Evolutionary conservation across 2,329 filamentous ascomycete genomes (phyloP), one percentile per base, ranked within the genome.

Genomic region (Xylariaceae sp.): DNA sequence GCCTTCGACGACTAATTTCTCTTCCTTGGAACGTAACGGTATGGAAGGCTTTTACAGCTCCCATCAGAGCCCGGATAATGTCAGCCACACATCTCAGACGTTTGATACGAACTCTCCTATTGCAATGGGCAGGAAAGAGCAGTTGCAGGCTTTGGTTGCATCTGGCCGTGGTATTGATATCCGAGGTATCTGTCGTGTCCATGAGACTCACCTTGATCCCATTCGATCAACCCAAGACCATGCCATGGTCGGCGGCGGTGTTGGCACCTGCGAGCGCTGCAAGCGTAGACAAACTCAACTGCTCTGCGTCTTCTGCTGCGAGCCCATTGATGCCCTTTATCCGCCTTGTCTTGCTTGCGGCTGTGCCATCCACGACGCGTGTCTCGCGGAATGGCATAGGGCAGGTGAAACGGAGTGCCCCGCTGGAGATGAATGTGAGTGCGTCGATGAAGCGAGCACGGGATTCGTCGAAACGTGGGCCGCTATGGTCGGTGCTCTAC

Each of bases 391-490:
- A 60, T 84, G 82, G 81, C 79, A 83, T 58, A 75, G 72, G 6
- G 74, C 75, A 6, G 79, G 79, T 18, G 80, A 83, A 65, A 76
- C 70, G 1, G 68, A 77, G 43, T 87, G 84, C 50, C 81, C 83
- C 0, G 83, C 81, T 0, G 83, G 83, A 1, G 84, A 86, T 61
- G 84, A 86, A 63, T 87, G 84, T 61, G 73, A 80, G 53, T 87
- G 84, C 59, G 73, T 78, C 0, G 73, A 78, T 13, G 78, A 84
- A 56, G 82, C 83, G 1, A 73, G 71, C 51, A 75, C 72, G 43
- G 82, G 81, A 1, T 73, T 82, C 39, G 77, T 86, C 9, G 83
- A 86, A 65, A 82, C 79, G 17, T 84, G 83, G 79, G 76, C 78
- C 0, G 81, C 80, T 3, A 73, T 82, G 67, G 74, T 76, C 64